Conservation (phyloP, 1,139 yeast species). For the Kodamaea ohmeri region DNA sequence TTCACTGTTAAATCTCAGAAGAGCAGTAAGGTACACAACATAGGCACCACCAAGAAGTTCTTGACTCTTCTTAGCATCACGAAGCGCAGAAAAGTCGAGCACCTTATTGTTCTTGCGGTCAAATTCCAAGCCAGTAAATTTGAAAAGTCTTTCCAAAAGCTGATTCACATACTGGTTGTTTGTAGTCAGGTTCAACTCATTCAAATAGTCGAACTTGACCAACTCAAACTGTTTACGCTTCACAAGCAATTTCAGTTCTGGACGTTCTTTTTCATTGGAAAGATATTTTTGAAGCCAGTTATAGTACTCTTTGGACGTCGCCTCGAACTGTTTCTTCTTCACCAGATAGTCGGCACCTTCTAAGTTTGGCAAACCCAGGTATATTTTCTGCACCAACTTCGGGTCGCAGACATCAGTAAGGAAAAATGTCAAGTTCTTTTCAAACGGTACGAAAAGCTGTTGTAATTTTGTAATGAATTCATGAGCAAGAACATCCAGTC, state of each 20-base stretch:
- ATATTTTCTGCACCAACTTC: constrained; percentile 27
- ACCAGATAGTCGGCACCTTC: constrained; percentile 13
- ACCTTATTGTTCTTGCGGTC: constrained; percentile 16
- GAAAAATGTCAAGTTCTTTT: constrained; percentile 31
- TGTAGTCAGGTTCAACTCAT: constrained; percentile 57
- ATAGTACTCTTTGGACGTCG: constrained; percentile 70
- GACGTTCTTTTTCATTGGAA: constrained; percentile 60
- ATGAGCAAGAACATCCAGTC: constrained; percentile 15
- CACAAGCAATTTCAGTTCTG: constrained; percentile 58
- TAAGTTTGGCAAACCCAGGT: constrained; percentile 7
- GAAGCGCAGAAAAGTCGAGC: constrained; percentile 22
- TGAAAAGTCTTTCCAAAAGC: constrained; percentile 40
- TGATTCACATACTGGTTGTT: constrained; percentile 49
- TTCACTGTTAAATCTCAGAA: constrained; percentile 43
- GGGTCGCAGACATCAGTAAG: constrained; percentile 32
- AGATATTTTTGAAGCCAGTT: constrained; percentile 70
- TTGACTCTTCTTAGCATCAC: constrained; percentile 24
- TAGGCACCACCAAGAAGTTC: constrained; percentile 28
- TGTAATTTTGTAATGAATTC: constrained; percentile 15
- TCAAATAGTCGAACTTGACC: constrained; percentile 68
- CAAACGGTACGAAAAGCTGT: constrained; percentile 33
- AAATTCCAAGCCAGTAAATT: constrained; percentile 28
- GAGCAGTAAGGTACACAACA: constrained; percentile 32
- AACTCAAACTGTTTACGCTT: constrained; percentile 65
- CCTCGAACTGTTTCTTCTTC: constrained; percentile 60